Evolutionary conservation across 2,329 filamentous ascomycete genomes (phyloP).

Genomic region (Pyrenophora seminiperda): DNA sequence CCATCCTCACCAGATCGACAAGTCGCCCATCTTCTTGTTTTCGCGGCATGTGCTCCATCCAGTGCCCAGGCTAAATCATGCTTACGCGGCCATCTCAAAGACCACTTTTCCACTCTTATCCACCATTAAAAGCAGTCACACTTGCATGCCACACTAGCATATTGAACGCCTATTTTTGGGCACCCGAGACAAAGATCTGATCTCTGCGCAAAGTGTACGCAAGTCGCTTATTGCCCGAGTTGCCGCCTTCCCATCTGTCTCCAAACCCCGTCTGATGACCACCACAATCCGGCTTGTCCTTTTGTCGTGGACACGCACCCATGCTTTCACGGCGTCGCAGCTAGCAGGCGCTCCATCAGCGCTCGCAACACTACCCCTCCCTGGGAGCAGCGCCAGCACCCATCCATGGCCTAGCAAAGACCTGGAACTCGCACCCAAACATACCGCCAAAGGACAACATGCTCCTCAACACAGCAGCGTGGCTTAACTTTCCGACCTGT

Average conservation of each 20-base stretch:
- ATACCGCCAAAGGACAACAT: slow-evolving; percentile 20
- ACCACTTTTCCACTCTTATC: slow-evolving; percentile 1
- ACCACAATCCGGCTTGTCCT: slow-evolving; percentile 10
- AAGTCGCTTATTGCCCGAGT: slow-evolving; percentile 21
- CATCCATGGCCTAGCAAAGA: slow-evolving; percentile 20
- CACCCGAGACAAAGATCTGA: slow-evolving; percentile 24
- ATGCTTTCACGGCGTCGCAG: slow-evolving; percentile 14
- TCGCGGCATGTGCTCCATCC: slow-evolving; percentile 5
- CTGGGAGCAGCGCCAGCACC: slow-evolving; percentile 12
- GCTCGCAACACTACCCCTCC: slow-evolving; percentile 23
- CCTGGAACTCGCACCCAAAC: slow-evolving; percentile 20
- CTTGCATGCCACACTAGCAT: slow-evolving; percentile 24
- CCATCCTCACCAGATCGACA: slow-evolving; percentile 20
- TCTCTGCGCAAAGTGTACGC: slow-evolving; percentile 20
- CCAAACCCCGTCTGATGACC: slow-evolving; percentile 23
- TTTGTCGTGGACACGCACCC: slow-evolving; percentile 11
- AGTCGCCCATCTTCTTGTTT: slow-evolving; percentile 16
- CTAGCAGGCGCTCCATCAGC: slow-evolving; percentile 20
- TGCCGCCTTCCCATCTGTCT: slow-evolving; percentile 25
- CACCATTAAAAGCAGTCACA: slow-evolving; percentile 23
- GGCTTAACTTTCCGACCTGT: slow-evolving; percentile 13
- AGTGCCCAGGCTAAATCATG: slow-evolving; percentile 20
- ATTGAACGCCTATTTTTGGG: slow-evolving; percentile 31
- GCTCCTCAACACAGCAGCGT: slow-evolving; percentile 23
- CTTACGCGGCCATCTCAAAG: slow-evolving; percentile 23